These are phyloP conservation scores for Galerina marginata DNA, from an alignment of 768 basidiomycete genomes.

Conservation along the genomic window DNA sequence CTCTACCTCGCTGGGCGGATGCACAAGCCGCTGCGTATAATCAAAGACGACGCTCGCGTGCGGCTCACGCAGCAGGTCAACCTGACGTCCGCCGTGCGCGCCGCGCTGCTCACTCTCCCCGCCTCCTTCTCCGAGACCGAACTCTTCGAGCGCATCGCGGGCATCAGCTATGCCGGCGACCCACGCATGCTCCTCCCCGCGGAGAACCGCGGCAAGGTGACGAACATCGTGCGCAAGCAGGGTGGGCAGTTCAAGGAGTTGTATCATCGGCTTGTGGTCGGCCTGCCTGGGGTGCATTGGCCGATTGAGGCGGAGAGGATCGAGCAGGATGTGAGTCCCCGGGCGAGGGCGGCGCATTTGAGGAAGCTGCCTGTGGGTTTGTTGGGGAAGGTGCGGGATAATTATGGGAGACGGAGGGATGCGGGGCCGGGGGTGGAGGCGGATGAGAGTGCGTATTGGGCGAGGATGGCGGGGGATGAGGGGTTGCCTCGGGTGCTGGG, in stretches of 20 bases:
- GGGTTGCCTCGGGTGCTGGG: constrained; percentile 56
- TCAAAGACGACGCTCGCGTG: constrained; percentile 91
- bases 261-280: constrained; percentile 80
- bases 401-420: constrained; percentile 45
- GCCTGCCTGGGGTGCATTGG: constrained; percentile 85
- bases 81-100: constrained; percentile 85
- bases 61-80: constrained; percentile 94
- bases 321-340: constrained; percentile 76
- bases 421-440: constrained; percentile 47
- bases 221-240: constrained; percentile 89
- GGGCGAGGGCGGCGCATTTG: constrained; percentile 74
- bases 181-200: constrained; percentile 93
- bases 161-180: constrained; percentile 88
- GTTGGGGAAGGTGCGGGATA: constrained; percentile 57
- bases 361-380: constrained; percentile 79
- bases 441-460: constrained; percentile 81
- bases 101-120: constrained; percentile 88
- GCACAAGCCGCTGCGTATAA: constrained; percentile 96
- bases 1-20: constrained; percentile 95
- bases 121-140: constrained; percentile 79
- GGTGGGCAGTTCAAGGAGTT: constrained; percentile 84
- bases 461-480: constrained; percentile 69
- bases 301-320: constrained; percentile 51
- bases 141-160: constrained; percentile 85
- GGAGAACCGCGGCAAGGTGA: constrained; percentile 94